phyloP scores from a whole-genome alignment of 2,329 filamentous ascomycete genomes.

The Aureobasidium melanogenum region DNA sequence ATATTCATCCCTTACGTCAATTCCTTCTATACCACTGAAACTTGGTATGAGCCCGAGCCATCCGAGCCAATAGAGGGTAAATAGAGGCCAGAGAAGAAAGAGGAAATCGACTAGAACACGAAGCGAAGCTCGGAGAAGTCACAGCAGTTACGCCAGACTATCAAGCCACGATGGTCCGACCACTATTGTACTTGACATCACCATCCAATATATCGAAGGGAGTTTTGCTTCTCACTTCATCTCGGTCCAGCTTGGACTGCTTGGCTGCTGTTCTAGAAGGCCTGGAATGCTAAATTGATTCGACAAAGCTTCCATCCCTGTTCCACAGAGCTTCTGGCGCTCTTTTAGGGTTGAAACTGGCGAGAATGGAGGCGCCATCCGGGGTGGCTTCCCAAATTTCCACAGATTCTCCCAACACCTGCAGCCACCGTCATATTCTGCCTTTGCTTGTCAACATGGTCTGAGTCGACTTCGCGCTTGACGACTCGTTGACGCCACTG shows the following conservation, averaged over 20 bases:
- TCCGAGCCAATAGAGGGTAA: neutral
- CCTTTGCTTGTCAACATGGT: neutral
- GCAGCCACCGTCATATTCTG: neutral
- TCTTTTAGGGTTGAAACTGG: neutral
- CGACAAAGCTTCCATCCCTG: conserved; percentile 4
- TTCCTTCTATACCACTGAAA: neutral
- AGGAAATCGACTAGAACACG: conserved; percentile 8
- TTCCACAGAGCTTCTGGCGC: conserved; percentile 5
- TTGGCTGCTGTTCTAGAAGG: neutral
- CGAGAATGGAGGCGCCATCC: conserved; percentile 1
- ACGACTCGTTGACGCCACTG: neutral
- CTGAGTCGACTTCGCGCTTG: neutral
- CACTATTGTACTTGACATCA: conserved; percentile 9
- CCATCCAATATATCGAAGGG: conserved; percentile 3
- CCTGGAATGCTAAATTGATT: neutral
- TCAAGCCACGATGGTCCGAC: neutral
- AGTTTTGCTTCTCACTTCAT: conserved; percentile 4
- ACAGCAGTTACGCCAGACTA: neutral
- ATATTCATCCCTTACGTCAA: neutral
- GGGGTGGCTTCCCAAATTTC: neutral
- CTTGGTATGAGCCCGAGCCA: neutral
- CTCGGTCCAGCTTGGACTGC: neutral
- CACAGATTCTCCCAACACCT: neutral
- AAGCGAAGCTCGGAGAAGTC: neutral
- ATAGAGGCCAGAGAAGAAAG: neutral